Conservation (phyloP, 139 green algal genomes). For the Pleodorina starrii region DNA sequence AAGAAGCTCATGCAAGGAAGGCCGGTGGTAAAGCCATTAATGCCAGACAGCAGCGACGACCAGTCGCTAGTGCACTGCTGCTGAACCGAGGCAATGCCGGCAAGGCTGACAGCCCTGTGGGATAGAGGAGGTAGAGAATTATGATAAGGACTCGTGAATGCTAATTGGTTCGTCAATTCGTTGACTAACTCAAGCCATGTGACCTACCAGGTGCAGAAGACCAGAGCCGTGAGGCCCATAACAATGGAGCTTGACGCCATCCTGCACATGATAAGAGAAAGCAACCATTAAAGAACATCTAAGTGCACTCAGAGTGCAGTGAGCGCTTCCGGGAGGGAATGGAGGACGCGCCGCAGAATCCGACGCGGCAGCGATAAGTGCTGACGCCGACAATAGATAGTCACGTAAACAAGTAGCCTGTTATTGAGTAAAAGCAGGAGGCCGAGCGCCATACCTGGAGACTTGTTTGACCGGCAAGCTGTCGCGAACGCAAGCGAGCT, state of each 20-base stretch:
- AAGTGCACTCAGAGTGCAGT: neutral
- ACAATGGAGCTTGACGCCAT: slow-evolving; percentile 26
- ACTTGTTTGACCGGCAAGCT: slow-evolving; percentile 22
- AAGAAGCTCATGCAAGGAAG: slow-evolving; percentile 18
- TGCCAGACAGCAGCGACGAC: neutral
- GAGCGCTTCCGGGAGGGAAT: neutral
- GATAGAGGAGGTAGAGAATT: too few relatives aligned
- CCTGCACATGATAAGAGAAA: neutral
- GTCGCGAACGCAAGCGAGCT: too few relatives aligned
- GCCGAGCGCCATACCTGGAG: neutral
- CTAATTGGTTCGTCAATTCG: too few relatives aligned
- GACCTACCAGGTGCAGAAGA: slow-evolving; percentile 46
- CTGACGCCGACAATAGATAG: too few relatives aligned
- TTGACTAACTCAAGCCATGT: too few relatives aligned
- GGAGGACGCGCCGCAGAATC: neutral
- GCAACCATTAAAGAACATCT: neutral
- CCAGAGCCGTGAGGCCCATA: slow-evolving; percentile 20
- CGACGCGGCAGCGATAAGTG: neutral
- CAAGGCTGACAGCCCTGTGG: slow-evolving; percentile 32
- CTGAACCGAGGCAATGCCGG: slow-evolving; percentile 29
- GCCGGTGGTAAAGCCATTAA: slow-evolving; percentile 24
- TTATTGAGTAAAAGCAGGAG: neutral
- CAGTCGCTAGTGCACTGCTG: neutral
- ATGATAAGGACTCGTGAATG: too few relatives aligned
- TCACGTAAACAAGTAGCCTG: neutral